A percentile compares a stretch with the other conserved stretches of the same genome.
Conservation (phyloP, 2,329 filamentous ascomycete genomes). For the Xylariales sp. region DNA sequence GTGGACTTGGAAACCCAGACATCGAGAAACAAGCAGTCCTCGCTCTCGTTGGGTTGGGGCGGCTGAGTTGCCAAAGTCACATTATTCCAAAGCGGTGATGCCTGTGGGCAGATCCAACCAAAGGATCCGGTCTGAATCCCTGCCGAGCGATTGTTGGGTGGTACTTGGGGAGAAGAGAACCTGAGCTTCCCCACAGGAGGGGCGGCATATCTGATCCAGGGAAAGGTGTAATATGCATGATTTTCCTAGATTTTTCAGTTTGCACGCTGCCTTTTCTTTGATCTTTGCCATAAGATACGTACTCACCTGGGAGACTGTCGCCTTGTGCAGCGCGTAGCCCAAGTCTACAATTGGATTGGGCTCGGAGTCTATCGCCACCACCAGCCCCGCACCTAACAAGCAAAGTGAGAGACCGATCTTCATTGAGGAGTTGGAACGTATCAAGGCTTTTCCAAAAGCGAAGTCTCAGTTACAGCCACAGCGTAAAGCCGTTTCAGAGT, state of each 20-base stretch:
- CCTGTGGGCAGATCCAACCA: conserved; percentile 3
- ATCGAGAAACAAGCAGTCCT: conserved; percentile 10
- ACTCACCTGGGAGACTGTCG: background rate
- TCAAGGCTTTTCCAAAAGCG: no score
- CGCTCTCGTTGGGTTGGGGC: conserved; percentile 4
- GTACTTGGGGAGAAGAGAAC: conserved; percentile 12
- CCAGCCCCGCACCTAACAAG: no score
- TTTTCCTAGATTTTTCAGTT: background rate
- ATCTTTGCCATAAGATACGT: background rate
- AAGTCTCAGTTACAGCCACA: no score
- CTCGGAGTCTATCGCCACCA: no score
- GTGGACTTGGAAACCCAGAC: conserved; percentile 1
- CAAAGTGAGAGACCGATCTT: no score
- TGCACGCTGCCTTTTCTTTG: background rate
- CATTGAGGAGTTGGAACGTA: no score
- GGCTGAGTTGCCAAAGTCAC: background rate
- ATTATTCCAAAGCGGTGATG: conserved; percentile 1
- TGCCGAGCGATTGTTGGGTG: conserved; percentile 1
- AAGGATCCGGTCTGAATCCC: conserved; percentile 1
- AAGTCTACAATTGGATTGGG: background rate
- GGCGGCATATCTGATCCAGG: conserved; percentile 39
- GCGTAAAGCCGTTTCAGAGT: no score
- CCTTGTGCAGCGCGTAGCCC: background rate
- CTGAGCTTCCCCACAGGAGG: conserved; percentile 33
- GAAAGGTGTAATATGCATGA: conserved; percentile 26